Percentiles rank a stretch among this genome's conserved stretches.
phyloP scores from a whole-genome alignment of 2,329 filamentous ascomycete genomes.

The Neofusicoccum ribis region DNA sequence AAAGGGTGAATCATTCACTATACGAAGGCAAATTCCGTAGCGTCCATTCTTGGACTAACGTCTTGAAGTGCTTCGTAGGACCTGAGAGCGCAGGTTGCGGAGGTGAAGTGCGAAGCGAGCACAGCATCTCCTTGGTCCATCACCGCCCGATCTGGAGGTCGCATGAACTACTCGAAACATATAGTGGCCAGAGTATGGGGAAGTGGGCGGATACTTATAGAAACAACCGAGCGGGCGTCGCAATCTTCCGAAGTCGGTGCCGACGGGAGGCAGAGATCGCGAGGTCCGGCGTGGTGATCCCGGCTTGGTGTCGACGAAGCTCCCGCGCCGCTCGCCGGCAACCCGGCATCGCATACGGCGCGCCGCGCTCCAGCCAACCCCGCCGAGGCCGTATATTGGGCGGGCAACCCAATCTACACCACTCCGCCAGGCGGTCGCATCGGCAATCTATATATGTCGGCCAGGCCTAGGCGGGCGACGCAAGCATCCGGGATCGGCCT shows the following conservation, averaged over 20 bases:
- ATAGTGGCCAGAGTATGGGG: neutral
- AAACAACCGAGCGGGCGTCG: neutral
- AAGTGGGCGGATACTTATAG: neutral
- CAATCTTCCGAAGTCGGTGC: neutral
- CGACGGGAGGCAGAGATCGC: neutral
- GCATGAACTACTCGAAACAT: neutral
- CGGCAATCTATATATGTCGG: neutral
- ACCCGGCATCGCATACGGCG: neutral
- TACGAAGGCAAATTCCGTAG: too few species aligned
- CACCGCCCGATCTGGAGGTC: neutral
- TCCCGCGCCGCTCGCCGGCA: neutral
- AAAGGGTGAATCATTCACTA: too few species aligned
- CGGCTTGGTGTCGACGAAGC: neutral
- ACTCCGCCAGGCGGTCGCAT: neutral
- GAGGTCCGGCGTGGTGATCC: neutral
- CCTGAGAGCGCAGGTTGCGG: too few species aligned
- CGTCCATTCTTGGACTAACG: too few species aligned
- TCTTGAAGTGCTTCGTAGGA: too few species aligned
- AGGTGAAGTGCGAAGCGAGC: too few species aligned
- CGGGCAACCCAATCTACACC: neutral
- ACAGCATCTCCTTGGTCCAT: too few species aligned
- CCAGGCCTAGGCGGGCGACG: neutral
- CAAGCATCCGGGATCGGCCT: constrained; percentile 16
- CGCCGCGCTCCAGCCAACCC: neutral
- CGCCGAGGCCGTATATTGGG: neutral